These are phyloP conservation scores for Escallonia rubra DNA, from an alignment of 129 eudicot species.

Conservation along the genomic window DNA sequence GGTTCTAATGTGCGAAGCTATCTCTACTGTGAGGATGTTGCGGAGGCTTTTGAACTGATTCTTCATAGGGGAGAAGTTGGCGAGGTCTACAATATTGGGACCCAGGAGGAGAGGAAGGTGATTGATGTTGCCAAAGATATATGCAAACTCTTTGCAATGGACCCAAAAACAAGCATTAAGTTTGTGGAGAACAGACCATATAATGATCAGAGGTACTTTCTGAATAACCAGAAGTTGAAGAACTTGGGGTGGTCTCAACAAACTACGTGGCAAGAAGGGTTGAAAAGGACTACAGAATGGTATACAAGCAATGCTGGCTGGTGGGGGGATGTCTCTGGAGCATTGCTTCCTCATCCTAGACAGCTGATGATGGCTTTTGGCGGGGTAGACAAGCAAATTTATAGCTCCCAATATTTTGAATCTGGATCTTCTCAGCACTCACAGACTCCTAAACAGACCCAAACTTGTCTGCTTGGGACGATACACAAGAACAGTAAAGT, in stretches of 20 bases:
- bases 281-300: conserved; percentile 1
- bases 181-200: conserved; percentile 6
- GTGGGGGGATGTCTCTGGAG: conserved; percentile 3
- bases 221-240: conserved; percentile 5
- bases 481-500: too few relatives aligned
- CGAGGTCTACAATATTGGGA: conserved; percentile 9
- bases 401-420: too few relatives aligned
- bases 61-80: conserved; percentile 10
- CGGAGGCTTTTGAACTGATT: conserved; percentile 9
- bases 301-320: neutral
- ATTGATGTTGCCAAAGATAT: conserved; percentile 7
- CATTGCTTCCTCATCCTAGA: conserved; percentile 1
- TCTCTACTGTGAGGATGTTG: conserved; percentile 8
- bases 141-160: conserved; percentile 1
- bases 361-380: neutral
- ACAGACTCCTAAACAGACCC: too few relatives aligned
- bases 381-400: neutral
- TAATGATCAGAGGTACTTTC: conserved; percentile 10
- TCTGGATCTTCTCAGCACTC: too few relatives aligned
- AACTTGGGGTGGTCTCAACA: neutral
- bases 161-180: conserved; percentile 4
- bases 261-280: conserved; percentile 4
- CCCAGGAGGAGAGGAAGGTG: conserved; percentile 5
- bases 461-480: too few relatives aligned
- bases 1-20: conserved; percentile 12